Conservation (phyloP, 805 yeast genomes). For the Millerozyma miso region DNA sequence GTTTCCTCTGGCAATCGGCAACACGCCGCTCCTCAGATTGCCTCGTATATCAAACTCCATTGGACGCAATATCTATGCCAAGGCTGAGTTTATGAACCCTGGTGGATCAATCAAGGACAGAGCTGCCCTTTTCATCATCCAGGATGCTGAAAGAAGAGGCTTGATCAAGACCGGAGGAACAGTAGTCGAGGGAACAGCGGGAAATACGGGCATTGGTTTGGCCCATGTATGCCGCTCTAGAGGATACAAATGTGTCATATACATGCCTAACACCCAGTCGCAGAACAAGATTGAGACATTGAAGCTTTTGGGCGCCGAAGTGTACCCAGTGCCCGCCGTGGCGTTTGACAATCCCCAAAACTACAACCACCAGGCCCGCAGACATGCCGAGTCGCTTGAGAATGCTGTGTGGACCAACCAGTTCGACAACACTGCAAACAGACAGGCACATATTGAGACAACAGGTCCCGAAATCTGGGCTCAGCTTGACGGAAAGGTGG, state of each 20-base stretch:
- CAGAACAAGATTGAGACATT: slow-evolving; percentile 74
- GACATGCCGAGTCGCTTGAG: slow-evolving; percentile 71
- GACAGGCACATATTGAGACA: slow-evolving; percentile 83
- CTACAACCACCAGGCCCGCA: slow-evolving; percentile 81
- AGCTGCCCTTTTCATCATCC: slow-evolving; percentile 73
- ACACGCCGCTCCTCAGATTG: slow-evolving; percentile 68
- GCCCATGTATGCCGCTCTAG: slow-evolving; percentile 77
- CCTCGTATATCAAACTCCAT: slow-evolving; percentile 19
- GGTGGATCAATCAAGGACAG: slow-evolving; percentile 92
- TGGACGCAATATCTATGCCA: slow-evolving; percentile 60
- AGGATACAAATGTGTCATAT: slow-evolving; percentile 81
- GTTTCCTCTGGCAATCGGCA: slow-evolving; percentile 83
- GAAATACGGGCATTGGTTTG: slow-evolving; percentile 91
- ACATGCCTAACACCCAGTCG: slow-evolving; percentile 90
- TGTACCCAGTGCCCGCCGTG: slow-evolving; percentile 83
- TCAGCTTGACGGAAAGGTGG: slow-evolving; percentile 72
- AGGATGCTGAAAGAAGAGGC: slow-evolving; percentile 73
- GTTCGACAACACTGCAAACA: slow-evolving; percentile 82
- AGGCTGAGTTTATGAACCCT: slow-evolving; percentile 91
- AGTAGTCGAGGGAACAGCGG: slow-evolving; percentile 90
- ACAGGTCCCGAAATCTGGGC: slow-evolving; percentile 95
- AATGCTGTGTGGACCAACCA: slow-evolving; percentile 94
- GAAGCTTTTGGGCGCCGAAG: slow-evolving; percentile 77
- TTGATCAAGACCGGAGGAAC: slow-evolving; percentile 74
- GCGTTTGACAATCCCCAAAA: slow-evolving; percentile 78